Evolutionary conservation across 148 eudicot genomes (phyloP), one percentile per base, ranked within the genome.

Genomic region (Polygonum aviculare): DNA sequence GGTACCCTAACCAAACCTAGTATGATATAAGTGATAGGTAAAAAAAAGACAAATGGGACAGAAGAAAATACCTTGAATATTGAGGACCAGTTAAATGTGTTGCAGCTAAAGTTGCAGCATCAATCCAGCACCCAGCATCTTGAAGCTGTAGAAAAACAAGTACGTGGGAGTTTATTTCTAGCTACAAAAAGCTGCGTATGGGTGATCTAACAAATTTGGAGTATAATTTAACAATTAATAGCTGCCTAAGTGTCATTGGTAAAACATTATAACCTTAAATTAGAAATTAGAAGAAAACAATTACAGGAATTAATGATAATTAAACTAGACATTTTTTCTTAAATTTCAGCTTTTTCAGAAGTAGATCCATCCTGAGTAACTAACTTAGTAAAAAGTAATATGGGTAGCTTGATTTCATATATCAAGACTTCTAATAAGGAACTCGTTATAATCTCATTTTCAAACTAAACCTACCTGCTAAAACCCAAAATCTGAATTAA

Each of bases 101-200:
- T 55, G 99, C 97, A 72, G 99, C 99, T 79, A 95, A 86, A 67
- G 99, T 95, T 86, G 99, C 99, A 81, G 99, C 99, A 85, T 95
- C 99, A 5, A 96, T 92, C 99, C 99, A 92, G 81, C 93, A 92
- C 77, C 99, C 99, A 78, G 99, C 99, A 87, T 95, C 99, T 85
- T 95, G 99, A 75, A 95, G 88, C 99, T 95, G 90, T 83, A 81
- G 76, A 77, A 31, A 45, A 78, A n/a, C 60, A 19, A 19, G 22
- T 35, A 67, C 16, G 3, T 67, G 44, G 19, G 45, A 60, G 9
- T 60, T 2, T 60, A 60, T 26, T 60, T 22, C 15, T 3, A 60
- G 36, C 69, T 26, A 31, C 38, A 3, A 10, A 10, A 11, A 60
- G 69, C 36, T 1, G 69, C 33, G 4, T 60, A 22, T 51, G 55